Conservation (phyloP, 441 rosid species). For the Pelargonium cotyledonis region DNA sequence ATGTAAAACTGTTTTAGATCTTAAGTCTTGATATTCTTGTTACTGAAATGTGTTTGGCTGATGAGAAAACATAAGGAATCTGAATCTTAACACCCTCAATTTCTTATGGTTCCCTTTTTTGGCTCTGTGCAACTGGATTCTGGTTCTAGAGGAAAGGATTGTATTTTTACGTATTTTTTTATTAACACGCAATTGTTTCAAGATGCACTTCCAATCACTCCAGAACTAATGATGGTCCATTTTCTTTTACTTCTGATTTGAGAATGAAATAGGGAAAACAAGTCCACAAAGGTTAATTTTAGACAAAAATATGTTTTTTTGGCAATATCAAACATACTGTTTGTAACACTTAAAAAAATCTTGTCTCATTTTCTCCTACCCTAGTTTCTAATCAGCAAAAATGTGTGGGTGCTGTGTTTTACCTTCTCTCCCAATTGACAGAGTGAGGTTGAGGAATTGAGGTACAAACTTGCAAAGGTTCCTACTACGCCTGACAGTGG, state of each 20-base stretch:
- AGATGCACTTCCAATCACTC: not conserved
- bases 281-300: not conserved
- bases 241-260: not conserved
- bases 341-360: not conserved
- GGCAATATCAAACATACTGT: not conserved
- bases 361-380: not conserved
- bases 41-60: not conserved
- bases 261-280: not conserved
- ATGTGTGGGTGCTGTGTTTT: not conserved
- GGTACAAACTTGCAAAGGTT: constrained; percentile 30
- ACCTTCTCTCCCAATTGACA: constrained; percentile 24
- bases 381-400: not conserved
- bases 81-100: not conserved
- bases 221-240: not conserved
- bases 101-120: not conserved
- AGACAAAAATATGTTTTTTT: not conserved
- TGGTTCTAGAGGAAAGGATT: not conserved
- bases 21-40: no score
- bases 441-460: constrained; percentile 59
- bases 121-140: not conserved
- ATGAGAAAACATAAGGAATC: not conserved
- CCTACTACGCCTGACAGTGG: constrained; percentile 35
- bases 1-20: no score
- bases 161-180: not conserved
- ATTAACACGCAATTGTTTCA: not conserved